phyloP scores from a whole-genome alignment of 2,329 filamentous ascomycete species.

The Myriosclerotinia curreyana region DNA sequence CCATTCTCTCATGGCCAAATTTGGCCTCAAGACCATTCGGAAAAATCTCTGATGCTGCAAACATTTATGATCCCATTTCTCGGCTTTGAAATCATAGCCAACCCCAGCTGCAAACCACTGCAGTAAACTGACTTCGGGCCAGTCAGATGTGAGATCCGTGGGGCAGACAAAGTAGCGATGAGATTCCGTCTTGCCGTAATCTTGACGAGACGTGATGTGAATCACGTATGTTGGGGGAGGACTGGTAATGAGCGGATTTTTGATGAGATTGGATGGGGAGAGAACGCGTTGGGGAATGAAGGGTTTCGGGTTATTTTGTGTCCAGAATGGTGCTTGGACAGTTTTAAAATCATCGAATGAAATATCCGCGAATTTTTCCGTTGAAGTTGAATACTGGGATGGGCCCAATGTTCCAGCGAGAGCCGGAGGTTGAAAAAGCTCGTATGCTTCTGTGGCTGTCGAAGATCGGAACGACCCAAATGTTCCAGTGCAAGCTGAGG shows the following conservation, averaged over 20 bases:
- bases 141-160: slow-evolving; percentile 28
- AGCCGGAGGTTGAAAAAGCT: background rate
- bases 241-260: slow-evolving; percentile 30
- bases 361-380: slow-evolving; percentile 4
- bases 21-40: slow-evolving; percentile 34
- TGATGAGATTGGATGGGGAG: slow-evolving; percentile 27
- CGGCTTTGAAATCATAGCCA: slow-evolving; percentile 32
- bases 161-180: slow-evolving; percentile 37
- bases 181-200: slow-evolving; percentile 33
- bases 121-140: slow-evolving; percentile 30
- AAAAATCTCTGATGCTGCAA: slow-evolving; percentile 31
- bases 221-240: slow-evolving; percentile 31
- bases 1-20: slow-evolving; percentile 28
- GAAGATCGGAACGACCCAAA: slow-evolving; percentile 3
- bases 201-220: slow-evolving; percentile 32
- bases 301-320: slow-evolving; percentile 4
- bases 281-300: slow-evolving; percentile 25
- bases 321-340: background rate
- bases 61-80: slow-evolving; percentile 38
- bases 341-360: slow-evolving; percentile 15
- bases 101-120: slow-evolving; percentile 35
- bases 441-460: background rate
- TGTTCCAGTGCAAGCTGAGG: background rate
- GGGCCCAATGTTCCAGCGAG: background rate
- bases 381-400: background rate